A percentile compares a stretch with the other conserved stretches of the same genome.
Evolutionary conservation across 441 rosid genomes (phyloP).

Genomic region (Syzygium syzygioides): DNA sequence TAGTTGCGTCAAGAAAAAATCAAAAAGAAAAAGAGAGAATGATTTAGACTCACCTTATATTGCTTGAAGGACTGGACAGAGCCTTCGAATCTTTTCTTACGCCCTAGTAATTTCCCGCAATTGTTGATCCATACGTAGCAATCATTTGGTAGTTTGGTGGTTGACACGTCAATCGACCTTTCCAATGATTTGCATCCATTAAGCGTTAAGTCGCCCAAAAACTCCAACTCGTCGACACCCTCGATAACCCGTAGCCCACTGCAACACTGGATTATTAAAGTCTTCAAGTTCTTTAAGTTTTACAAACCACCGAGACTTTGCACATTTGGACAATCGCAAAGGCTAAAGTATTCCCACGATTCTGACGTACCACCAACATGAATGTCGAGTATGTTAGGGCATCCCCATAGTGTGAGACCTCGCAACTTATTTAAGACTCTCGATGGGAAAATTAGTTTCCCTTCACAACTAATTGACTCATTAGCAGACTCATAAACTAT

Average conservation of each 20-base stretch:
- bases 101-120: background rate
- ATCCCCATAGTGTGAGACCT: accelerated
- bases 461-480: background rate
- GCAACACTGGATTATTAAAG: accelerated
- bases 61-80: background rate
- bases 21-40: background rate
- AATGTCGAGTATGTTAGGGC: background rate
- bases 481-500: too few species aligned
- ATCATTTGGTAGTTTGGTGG: background rate
- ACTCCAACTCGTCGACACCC: background rate
- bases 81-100: accelerated
- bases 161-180: background rate
- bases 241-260: background rate
- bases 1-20: background rate
- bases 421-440: background rate
- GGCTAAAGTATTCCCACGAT: accelerated
- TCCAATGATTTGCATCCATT: accelerated
- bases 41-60: background rate
- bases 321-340: accelerated
- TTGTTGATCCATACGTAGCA: accelerated
- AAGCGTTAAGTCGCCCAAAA: accelerated
- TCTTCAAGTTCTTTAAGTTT: background rate
- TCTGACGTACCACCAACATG: accelerated
- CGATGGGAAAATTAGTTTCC: background rate
- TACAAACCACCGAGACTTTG: background rate